Conservation (phyloP, 768 basidiomycete species). For the Omphalotus guepiniiformis region DNA sequence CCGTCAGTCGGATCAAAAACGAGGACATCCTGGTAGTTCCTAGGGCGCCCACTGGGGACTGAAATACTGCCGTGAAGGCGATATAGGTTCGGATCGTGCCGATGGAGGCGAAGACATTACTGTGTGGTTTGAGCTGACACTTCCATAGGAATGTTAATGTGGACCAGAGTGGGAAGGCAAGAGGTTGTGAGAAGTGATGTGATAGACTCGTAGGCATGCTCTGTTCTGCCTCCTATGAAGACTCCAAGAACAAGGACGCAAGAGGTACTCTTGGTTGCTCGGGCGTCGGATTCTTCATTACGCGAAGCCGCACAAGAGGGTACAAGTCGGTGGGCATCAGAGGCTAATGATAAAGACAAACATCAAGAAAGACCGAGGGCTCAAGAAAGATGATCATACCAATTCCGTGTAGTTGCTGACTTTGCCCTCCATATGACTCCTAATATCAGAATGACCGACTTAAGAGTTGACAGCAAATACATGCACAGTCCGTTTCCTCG, state of each 20-base stretch:
- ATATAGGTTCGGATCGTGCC: constrained; percentile 17
- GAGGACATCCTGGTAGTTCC: constrained; percentile 61
- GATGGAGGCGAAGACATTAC: constrained; percentile 19
- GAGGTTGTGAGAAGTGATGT: constrained; percentile 5
- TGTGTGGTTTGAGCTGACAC: constrained; percentile 7
- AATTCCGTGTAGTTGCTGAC: constrained; percentile 50
- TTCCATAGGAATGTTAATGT: constrained; percentile 10
- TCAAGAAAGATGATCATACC: constrained; percentile 30
- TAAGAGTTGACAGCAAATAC: constrained; percentile 75
- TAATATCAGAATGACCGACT: constrained; percentile 61
- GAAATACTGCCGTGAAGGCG: constrained; percentile 24
- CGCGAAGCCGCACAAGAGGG: constrained; percentile 54
- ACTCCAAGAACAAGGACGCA: constrained; percentile 52
- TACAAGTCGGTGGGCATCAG: constrained; percentile 48
- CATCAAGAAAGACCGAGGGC: not conserved
- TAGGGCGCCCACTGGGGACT: constrained; percentile 28
- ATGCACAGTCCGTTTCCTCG: constrained; percentile 60
- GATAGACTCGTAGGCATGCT: constrained; percentile 33
- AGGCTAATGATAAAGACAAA: constrained; percentile 31
- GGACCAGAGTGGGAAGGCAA: too few relatives aligned
- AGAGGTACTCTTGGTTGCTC: constrained; percentile 36
- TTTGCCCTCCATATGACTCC: constrained; percentile 54
- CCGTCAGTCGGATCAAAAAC: constrained; percentile 62
- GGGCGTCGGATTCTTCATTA: constrained; percentile 21
- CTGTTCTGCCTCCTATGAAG: constrained; percentile 23